Evolutionary conservation across 2,329 filamentous ascomycete species (phyloP).

Genomic region (Pseudocercospora macadamiae): DNA sequence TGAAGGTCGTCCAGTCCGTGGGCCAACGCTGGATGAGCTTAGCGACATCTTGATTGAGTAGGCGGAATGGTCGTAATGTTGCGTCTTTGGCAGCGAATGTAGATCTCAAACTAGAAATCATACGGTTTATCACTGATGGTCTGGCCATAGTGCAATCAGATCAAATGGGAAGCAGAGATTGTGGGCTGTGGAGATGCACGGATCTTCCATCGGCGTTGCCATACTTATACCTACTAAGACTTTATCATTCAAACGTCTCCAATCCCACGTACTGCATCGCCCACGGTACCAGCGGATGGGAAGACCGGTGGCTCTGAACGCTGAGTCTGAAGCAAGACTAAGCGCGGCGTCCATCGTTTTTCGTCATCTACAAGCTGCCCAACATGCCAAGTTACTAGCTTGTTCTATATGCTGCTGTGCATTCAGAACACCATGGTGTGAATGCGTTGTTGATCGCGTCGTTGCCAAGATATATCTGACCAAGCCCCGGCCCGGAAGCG

Average conservation of each 20-base stretch:
- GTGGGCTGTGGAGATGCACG: not conserved
- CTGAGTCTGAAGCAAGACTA: slow-evolving; percentile 1
- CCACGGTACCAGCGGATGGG: not conserved
- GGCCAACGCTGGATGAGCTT: slow-evolving; percentile 37
- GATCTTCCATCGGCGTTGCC: not conserved
- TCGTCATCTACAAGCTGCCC: not conserved
- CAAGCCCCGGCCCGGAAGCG: not conserved
- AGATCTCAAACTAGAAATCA: not conserved
- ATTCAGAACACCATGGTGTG: not conserved
- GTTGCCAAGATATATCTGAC: not conserved
- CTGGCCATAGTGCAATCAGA: not conserved
- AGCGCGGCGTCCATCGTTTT: not conserved
- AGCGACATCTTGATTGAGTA: slow-evolving; percentile 37
- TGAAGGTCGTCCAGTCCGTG: slow-evolving; percentile 54
- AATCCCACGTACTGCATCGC: not conserved
- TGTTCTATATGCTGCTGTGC: not conserved
- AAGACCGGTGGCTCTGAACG: not conserved
- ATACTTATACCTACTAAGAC: slow-evolving; percentile 1
- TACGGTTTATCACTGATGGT: not conserved
- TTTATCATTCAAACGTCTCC: not conserved
- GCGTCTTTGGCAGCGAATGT: not conserved
- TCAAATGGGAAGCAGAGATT: not conserved
- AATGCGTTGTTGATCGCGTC: not conserved
- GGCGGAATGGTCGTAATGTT: slow-evolving; percentile 36
- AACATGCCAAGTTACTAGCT: not conserved